Conservation (phyloP, 768 basidiomycete genomes). For the Leucocoprinus leucothites region DNA sequence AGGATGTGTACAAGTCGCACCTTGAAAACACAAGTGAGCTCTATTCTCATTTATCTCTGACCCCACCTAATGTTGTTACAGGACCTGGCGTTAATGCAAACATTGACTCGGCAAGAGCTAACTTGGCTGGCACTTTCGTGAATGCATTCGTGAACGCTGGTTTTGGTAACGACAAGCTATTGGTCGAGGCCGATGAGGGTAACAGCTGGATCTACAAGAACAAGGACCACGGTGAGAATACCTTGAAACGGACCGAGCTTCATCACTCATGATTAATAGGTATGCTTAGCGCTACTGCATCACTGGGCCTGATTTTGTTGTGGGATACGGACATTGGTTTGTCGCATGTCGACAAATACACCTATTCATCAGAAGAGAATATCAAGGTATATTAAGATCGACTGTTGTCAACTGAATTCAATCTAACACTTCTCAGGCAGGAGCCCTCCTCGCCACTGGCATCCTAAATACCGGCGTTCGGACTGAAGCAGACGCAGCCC, state of each 20-base stretch:
- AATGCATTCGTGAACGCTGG: slow-evolving; percentile 99
- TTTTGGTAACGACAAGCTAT: slow-evolving; percentile 97
- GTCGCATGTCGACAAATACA: slow-evolving; percentile 95
- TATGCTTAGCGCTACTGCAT: slow-evolving; percentile 96
- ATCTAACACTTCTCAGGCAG: slow-evolving; percentile 48
- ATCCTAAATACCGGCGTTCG: slow-evolving; percentile 87
- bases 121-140: slow-evolving; percentile 95
- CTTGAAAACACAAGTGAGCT: slow-evolving; percentile 84
- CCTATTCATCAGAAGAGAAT: slow-evolving; percentile 92
- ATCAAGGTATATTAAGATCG: slow-evolving; percentile 63
- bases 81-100: slow-evolving; percentile 67
- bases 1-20: slow-evolving; percentile 97
- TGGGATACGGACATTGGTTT: slow-evolving; percentile 97
- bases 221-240: slow-evolving; percentile 84
- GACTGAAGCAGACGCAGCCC: slow-evolving; percentile 89
- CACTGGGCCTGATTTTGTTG: slow-evolving; percentile 85
- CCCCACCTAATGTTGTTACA: slow-evolving; percentile 20
- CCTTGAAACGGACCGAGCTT: not conserved
- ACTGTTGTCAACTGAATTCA: not conserved
- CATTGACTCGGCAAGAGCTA: slow-evolving; percentile 91
- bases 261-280: slow-evolving; percentile 37
- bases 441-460: slow-evolving; percentile 92
- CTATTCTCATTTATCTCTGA: slow-evolving; percentile 2
- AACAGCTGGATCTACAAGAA: slow-evolving; percentile 99
- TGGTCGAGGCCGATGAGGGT: slow-evolving; percentile 95